Conservation (phyloP, 2,329 filamentous ascomycete species). For the Curvularia spicifera region DNA sequence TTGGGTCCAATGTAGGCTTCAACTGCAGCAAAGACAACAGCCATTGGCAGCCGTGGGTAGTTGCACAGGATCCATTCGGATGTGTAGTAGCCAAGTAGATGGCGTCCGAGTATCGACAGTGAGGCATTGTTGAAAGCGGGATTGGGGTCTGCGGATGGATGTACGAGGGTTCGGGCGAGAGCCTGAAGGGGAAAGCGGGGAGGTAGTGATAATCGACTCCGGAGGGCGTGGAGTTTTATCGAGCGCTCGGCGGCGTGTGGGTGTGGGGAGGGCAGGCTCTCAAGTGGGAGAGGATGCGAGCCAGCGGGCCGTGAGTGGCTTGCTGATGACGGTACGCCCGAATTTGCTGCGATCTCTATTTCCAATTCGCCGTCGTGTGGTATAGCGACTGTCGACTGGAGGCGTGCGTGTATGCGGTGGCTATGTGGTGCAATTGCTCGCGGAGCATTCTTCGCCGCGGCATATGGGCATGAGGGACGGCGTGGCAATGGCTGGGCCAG, state of each 20-base stretch:
- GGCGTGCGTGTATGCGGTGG: conserved; percentile 38
- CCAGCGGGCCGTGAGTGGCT: conserved; percentile 10
- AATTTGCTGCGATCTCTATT: conserved; percentile 23
- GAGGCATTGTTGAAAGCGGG: conserved; percentile 86
- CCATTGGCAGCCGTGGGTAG: conserved; percentile 88
- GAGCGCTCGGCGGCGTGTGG: conserved; percentile 72
- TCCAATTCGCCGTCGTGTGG: conserved; percentile 18
- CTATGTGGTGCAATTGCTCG: conserved; percentile 38
- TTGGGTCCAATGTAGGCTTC: conserved; percentile 80
- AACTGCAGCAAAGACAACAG: conserved; percentile 85
- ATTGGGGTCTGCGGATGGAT: conserved; percentile 81
- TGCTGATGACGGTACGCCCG: conserved; percentile 8
- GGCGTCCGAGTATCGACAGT: conserved; percentile 78
- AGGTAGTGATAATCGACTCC: conserved; percentile 84
- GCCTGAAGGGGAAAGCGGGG: conserved; percentile 83
- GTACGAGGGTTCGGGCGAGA: conserved; percentile 83
- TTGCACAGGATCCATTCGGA: conserved; percentile 86
- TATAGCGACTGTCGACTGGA: conserved; percentile 29
- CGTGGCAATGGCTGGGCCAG: conserved; percentile 56
- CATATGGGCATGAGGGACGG: conserved; percentile 50
- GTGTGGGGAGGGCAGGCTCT: conserved; percentile 71
- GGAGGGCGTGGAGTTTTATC: conserved; percentile 89
- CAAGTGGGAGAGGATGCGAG: conserved; percentile 27
- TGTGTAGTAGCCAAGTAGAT: conserved; percentile 86
- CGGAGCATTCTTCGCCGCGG: conserved; percentile 28